These are phyloP conservation scores for Kluyveromyces nonfermentans DNA, from an alignment of 805 yeast genomes.

Conservation along the genomic window DNA sequence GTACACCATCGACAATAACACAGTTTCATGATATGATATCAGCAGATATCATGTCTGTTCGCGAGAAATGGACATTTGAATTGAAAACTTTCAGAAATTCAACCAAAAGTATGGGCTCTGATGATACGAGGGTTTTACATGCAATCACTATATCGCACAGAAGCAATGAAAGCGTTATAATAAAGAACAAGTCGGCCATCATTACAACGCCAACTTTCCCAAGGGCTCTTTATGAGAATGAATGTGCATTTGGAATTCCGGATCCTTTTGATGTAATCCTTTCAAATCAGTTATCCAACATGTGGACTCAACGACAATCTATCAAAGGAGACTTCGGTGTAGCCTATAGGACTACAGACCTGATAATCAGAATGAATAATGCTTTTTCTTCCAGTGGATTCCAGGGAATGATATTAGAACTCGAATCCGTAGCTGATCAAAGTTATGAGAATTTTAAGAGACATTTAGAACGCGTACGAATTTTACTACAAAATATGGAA, in stretches of 20 bases:
- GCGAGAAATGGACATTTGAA: slow-evolving; percentile 26
- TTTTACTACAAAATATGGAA: slow-evolving; percentile 12
- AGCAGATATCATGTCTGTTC: slow-evolving; percentile 14
- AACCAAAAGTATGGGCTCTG: slow-evolving; percentile 15
- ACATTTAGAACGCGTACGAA: slow-evolving; percentile 12
- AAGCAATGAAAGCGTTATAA: slow-evolving; percentile 15
- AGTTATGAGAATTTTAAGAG: slow-evolving; percentile 11
- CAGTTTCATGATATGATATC: slow-evolving; percentile 25
- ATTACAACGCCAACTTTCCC: slow-evolving; percentile 15
- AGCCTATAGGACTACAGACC: slow-evolving; percentile 17
- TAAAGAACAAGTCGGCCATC: slow-evolving; percentile 20
- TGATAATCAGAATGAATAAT: slow-evolving; percentile 21
- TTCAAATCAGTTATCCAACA: slow-evolving; percentile 20
- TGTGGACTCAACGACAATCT: slow-evolving; percentile 27
- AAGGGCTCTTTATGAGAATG: slow-evolving; percentile 11
- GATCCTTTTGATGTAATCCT: slow-evolving; percentile 21
- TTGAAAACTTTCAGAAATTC: slow-evolving; percentile 22
- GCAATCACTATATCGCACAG: slow-evolving; percentile 21
- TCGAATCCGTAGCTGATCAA: slow-evolving; percentile 10
- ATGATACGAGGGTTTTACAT: slow-evolving; percentile 21
- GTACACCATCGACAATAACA: slow-evolving; percentile 24
- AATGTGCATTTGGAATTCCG: slow-evolving; percentile 17
- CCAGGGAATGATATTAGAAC: slow-evolving; percentile 24
- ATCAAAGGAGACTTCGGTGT: slow-evolving; percentile 29
- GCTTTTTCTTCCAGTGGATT: slow-evolving; percentile 27